Conservation (phyloP, 352 stramenopile genomes). For the Globisporangium okanoganense region DNA sequence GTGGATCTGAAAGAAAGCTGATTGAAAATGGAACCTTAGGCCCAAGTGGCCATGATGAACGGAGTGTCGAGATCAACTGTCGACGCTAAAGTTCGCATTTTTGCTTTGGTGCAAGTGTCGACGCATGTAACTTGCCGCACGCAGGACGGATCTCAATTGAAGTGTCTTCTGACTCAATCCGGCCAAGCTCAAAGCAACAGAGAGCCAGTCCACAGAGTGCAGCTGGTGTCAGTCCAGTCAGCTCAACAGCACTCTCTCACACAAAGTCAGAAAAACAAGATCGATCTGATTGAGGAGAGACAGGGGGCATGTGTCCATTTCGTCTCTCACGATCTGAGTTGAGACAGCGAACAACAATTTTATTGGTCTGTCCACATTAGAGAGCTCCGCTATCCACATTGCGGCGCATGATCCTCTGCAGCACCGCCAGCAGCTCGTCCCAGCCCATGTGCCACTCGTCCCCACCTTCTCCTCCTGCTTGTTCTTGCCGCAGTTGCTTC, state of each 20-base stretch:
- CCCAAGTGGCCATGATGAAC: neutral
- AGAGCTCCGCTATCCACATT: neutral
- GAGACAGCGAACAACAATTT: neutral
- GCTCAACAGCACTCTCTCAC: neutral
- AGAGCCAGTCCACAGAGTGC: neutral
- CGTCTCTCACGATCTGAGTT: conserved; percentile 1
- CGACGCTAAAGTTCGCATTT: neutral
- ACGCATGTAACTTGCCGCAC: neutral
- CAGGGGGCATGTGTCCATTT: neutral
- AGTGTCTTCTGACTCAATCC: neutral
- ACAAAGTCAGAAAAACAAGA: neutral
- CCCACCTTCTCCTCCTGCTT: neutral
- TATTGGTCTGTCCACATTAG: neutral
- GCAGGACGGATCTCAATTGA: neutral
- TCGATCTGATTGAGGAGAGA: neutral
- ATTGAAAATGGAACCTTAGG: neutral
- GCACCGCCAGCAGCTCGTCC: conserved; percentile 3
- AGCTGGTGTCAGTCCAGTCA: neutral
- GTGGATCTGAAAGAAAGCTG: neutral
- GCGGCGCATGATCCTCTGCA: conserved; percentile 2
- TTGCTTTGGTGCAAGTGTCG: neutral
- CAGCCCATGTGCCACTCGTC: neutral
- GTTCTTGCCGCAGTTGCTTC: neutral
- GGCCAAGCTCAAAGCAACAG: neutral
- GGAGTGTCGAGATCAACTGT: neutral